Evolutionary conservation across 1,284 basidiomycete species (phyloP).

Genomic region (Meripilus lineatus): DNA sequence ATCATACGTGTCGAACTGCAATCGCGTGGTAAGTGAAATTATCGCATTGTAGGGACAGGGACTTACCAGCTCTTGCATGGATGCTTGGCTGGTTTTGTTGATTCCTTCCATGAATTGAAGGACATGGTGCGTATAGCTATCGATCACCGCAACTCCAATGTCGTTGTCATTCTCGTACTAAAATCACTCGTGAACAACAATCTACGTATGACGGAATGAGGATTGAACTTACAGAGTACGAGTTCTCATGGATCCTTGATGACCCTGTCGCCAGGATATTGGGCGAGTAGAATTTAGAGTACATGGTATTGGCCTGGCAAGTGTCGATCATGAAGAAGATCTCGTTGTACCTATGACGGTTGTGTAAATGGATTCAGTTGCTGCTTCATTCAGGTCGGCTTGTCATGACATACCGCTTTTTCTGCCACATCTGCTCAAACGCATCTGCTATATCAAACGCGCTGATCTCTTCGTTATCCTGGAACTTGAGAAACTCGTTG

Average conservation of each 20-base stretch:
- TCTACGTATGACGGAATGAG: background rate
- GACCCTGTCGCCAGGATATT: conserved; percentile 95
- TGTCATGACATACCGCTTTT: conserved; percentile 63
- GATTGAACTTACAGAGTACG: conserved; percentile 73
- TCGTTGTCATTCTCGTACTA: conserved; percentile 92
- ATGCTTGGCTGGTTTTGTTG: conserved; percentile 82
- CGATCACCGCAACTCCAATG: conserved; percentile 94
- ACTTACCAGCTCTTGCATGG: conserved; percentile 83
- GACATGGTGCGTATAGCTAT: conserved; percentile 91
- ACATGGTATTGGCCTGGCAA: conserved; percentile 97
- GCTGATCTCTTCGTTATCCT: conserved; percentile 97
- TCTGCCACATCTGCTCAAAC: conserved; percentile 98
- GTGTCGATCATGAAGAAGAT: conserved; percentile 99
- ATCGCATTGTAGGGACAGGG: background rate
- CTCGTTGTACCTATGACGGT: conserved; percentile 77
- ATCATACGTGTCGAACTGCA: conserved; percentile 80
- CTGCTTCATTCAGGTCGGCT: background rate
- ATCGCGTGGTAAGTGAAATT: conserved; percentile 5
- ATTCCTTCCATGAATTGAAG: conserved; percentile 90
- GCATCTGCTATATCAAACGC: conserved; percentile 96
- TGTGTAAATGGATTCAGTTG: background rate
- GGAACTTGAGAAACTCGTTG: conserved; percentile 98
- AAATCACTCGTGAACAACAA: background rate
- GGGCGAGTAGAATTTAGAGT: conserved; percentile 91
- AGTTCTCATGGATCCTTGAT: conserved; percentile 84